phyloP scores from a whole-genome alignment of 2,329 filamentous ascomycete species.

The Talaromyces sp. region DNA sequence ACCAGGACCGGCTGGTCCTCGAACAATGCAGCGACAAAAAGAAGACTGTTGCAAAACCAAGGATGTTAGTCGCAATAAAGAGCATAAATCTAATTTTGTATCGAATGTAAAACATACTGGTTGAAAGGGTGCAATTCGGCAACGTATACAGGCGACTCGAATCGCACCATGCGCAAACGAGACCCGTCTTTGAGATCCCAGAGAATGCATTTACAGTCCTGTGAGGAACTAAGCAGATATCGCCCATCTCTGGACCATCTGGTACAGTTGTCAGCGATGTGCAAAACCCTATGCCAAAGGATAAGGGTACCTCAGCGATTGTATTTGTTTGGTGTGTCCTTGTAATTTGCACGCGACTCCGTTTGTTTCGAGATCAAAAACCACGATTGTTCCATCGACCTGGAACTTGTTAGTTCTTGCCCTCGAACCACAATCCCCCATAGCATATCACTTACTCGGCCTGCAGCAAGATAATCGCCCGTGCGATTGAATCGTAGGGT shows the following conservation, averaged over 20 bases:
- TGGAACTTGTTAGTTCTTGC: constrained; percentile 18
- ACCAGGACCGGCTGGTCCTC: constrained; percentile 89
- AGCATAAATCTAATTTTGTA: background rate
- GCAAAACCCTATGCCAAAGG: background rate
- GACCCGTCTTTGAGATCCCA: constrained; percentile 80
- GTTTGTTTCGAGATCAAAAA: constrained; percentile 97
- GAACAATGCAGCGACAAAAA: constrained; percentile 87
- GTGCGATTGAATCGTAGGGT: constrained; percentile 83
- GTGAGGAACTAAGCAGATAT: constrained; percentile 85
- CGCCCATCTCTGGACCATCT: constrained; percentile 89
- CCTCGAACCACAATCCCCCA: background rate
- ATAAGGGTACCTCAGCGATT: constrained; percentile 61
- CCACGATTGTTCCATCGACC: constrained; percentile 84
- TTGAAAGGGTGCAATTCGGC: constrained; percentile 91
- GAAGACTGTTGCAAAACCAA: constrained; percentile 48
- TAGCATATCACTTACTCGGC: constrained; percentile 54
- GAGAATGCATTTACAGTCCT: constrained; percentile 93
- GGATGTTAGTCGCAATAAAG: background rate
- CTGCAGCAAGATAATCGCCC: constrained; percentile 90
- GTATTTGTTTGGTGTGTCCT: constrained; percentile 89
- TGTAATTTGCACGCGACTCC: constrained; percentile 90
- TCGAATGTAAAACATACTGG: constrained; percentile 52
- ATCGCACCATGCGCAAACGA: constrained; percentile 76
- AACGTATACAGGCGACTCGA: constrained; percentile 90
- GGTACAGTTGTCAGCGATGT: constrained; percentile 1